These are phyloP conservation scores for Isoetes engelmannii DNA, from an alignment of 83 land plant species.

Conservation along the genomic window DNA sequence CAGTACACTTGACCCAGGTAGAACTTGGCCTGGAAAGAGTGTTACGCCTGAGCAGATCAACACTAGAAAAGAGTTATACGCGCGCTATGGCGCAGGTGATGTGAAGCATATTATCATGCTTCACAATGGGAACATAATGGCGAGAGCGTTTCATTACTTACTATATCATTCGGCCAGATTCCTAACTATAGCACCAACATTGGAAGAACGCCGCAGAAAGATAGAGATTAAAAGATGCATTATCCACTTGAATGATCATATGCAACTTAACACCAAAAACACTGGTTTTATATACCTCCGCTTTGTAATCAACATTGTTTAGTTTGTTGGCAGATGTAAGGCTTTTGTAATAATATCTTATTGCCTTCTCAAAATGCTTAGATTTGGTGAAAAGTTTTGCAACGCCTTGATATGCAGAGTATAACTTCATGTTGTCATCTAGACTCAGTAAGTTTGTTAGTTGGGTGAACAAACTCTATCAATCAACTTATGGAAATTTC, in stretches of 20 bases:
- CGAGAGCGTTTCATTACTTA: too few species aligned
- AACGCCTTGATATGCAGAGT: background rate
- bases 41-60: background rate
- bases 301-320: background rate
- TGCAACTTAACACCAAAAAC: too few species aligned
- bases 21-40: constrained; percentile 5
- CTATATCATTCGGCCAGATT: too few species aligned
- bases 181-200: too few species aligned
- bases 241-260: too few species aligned
- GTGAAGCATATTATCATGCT: too few species aligned
- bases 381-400: background rate
- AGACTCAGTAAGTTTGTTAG: too few species aligned
- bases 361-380: background rate
- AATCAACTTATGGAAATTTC: background rate
- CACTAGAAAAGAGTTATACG: background rate
- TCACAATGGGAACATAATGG: too few species aligned
- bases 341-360: background rate
- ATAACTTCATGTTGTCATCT: constrained; percentile 3
- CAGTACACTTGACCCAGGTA: constrained; percentile 13
- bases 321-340: constrained; percentile 1
- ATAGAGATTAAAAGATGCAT: too few species aligned
- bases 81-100: too few species aligned
- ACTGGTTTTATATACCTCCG: background rate
- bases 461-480: background rate
- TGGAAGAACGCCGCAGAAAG: too few species aligned